Base-by-base conservation (phyloP, 106 monocot genomes). In the Xerophyta viscosa region DNA sequence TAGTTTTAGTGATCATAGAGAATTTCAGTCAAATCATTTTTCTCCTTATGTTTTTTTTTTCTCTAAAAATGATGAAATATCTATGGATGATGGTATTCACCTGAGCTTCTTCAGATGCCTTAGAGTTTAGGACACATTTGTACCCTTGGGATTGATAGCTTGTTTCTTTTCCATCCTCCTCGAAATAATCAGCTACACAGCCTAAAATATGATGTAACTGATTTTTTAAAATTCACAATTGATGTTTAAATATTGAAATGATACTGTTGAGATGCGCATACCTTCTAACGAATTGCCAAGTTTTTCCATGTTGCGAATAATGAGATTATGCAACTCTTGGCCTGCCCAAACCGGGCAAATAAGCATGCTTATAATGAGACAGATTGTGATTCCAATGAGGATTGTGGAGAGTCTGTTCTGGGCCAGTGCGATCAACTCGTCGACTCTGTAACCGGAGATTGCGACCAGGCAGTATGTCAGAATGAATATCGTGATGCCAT, bases 321-420 rank as follows among this genome's bases (percentile, higher is more conserved):
- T 29, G 64, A 78, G 70, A 6, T 41, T 37, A 43, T 78, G 78
- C 12, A 84, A 74, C 3, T 84, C 83, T 12, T 48, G 63, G 1
- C 78, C 83, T 3, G 83, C 70, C 83, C 83, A 84, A 12, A 78
- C 78, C 0, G 78, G 83, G 51, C 37, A 47, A 13, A 78, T 25
- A 0, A 78, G 45, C 14, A 77, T 25, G 64, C 66, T 54, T 1
- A 78, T 65, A 0, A 69, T 6, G 7, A 74, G 30, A 48, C 71
- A 78, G 8, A 84, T 70, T 24, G 50, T 48, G 37, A 66, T 56
- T 10, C 83, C 83, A 23, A 78, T 78, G 13, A 29, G 39, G n/a
- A 78, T 48, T 27, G 64, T 65, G 6, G 22, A 54, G 10, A 70
- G 8, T 1, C 83, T 63, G n/a, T 64, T 54, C 50, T 71, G 24